Conservation (phyloP, 2,329 filamentous ascomycete genomes). For the Lachnellula hyalina region DNA sequence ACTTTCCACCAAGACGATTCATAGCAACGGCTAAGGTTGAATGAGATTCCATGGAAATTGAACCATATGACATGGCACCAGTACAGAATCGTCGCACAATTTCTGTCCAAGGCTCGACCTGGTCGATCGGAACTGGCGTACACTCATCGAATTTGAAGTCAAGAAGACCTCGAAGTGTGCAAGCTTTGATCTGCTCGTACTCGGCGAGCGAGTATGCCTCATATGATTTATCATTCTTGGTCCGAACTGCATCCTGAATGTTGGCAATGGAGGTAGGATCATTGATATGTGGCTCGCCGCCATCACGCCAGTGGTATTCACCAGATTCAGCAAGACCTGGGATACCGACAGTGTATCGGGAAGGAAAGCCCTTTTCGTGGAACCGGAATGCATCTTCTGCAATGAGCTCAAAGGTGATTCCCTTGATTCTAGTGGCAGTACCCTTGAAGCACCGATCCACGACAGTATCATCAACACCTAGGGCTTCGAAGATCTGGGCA, state of each 20-base stretch:
- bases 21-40: conserved; percentile 93
- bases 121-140: conserved; percentile 82
- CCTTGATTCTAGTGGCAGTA: conserved; percentile 89
- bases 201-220: conserved; percentile 91
- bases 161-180: conserved; percentile 86
- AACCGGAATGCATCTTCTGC: conserved; percentile 92
- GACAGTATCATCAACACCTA: conserved; percentile 86
- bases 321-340: conserved; percentile 85
- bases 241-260: conserved; percentile 91
- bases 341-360: conserved; percentile 68
- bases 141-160: conserved; percentile 94
- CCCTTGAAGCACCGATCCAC: conserved; percentile 93
- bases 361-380: conserved; percentile 89
- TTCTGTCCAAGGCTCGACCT: conserved; percentile 97
- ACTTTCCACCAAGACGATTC: conserved; percentile 95
- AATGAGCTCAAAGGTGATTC: conserved; percentile 88
- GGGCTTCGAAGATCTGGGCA: conserved; percentile 94
- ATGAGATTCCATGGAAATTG: conserved; percentile 97
- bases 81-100: conserved; percentile 96
- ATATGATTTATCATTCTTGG: conserved; percentile 98
- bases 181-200: conserved; percentile 95
- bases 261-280: conserved; percentile 93
- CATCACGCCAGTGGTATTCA: conserved; percentile 98
- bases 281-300: conserved; percentile 91
- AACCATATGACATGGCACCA: conserved; percentile 97